Percentiles rank a stretch among this genome's conserved stretches.
phyloP scores from a whole-genome alignment of 83 land plant genomes.

The Thuja plicata region DNA sequence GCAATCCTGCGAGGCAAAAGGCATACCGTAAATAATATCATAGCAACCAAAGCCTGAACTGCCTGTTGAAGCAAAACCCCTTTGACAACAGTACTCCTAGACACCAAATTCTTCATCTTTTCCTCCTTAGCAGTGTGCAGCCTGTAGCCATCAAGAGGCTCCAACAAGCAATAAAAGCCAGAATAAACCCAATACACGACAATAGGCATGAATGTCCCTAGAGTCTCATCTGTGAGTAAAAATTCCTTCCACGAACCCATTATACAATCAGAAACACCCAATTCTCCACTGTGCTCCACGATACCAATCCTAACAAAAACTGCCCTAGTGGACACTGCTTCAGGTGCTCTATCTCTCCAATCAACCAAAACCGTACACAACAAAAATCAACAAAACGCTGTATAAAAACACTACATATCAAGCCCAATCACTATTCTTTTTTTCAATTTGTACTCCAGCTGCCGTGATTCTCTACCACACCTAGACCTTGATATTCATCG shows the following conservation, averaged over 20 bases:
- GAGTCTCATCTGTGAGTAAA: constrained; percentile 4
- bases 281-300: neutral
- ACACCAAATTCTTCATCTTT: constrained; percentile 11
- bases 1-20: neutral
- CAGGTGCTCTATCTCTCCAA: neutral
- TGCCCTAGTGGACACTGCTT: neutral
- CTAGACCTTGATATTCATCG: neutral
- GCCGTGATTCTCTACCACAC: neutral
- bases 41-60: neutral
- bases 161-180: constrained; percentile 6
- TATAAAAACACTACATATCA: neutral
- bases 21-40: neutral
- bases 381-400: neutral
- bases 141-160: constrained; percentile 1
- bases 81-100: constrained; percentile 6
- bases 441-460: neutral
- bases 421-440: neutral
- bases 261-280: neutral
- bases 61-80: constrained; percentile 19
- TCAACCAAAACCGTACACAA: neutral
- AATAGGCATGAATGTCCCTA: constrained; percentile 15
- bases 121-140: constrained; percentile 7
- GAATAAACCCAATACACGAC: constrained; percentile 17
- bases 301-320: neutral
- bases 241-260: neutral